Conservation (phyloP, 2,329 filamentous ascomycete genomes). For the Bertia moriformis region DNA sequence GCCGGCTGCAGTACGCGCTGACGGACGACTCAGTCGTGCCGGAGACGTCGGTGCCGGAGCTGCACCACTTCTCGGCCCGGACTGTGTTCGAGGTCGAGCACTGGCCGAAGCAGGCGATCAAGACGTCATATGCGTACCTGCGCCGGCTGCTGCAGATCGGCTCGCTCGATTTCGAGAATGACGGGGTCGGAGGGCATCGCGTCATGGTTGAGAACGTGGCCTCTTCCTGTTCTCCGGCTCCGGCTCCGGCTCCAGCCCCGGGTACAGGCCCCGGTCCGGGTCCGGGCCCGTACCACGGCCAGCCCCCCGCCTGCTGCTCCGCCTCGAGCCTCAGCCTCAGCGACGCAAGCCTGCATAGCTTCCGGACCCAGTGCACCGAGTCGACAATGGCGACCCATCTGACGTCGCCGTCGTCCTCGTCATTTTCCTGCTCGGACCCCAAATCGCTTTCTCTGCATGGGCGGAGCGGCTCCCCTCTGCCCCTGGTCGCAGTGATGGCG, state of each 20-base stretch:
- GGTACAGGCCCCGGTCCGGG: no score
- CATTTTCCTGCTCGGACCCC: not conserved
- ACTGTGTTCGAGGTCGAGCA: slow-evolving; percentile 10
- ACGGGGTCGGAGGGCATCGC: not conserved
- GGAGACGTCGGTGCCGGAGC: slow-evolving; percentile 11
- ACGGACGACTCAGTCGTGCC: slow-evolving; percentile 11
- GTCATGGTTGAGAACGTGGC: not conserved
- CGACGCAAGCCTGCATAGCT: not conserved
- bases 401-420: not conserved
- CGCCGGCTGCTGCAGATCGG: slow-evolving; percentile 12
- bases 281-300: not conserved
- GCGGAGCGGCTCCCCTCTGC: not conserved
- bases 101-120: slow-evolving; percentile 12
- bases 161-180: slow-evolving; percentile 12
- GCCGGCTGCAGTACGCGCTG: slow-evolving; percentile 12
- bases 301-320: not conserved
- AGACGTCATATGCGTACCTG: slow-evolving; percentile 14
- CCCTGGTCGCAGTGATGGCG: not conserved
- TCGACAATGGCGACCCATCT: not conserved
- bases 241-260: no score
- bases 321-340: not conserved
- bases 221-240: no score
- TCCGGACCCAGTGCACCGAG: not conserved
- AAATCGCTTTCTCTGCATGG: not conserved
- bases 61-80: slow-evolving; percentile 11